Percentiles rank a stretch among this genome's conserved stretches.
phyloP scores from a whole-genome alignment of 2,329 filamentous ascomycete genomes.

The Coniella lustricola region DNA sequence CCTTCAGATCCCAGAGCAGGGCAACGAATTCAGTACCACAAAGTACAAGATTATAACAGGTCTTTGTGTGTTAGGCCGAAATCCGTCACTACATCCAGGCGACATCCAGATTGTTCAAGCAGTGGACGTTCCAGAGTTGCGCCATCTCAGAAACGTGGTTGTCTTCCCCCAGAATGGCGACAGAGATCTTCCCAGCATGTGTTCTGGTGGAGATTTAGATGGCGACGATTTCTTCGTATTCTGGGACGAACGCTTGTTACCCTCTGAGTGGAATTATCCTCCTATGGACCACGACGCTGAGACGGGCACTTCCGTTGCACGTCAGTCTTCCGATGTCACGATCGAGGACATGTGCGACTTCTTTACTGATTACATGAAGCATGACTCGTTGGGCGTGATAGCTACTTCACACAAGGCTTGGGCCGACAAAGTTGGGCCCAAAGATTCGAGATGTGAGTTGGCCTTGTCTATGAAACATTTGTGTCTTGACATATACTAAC shows the following conservation, averaged over 20 bases:
- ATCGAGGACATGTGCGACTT: conserved; percentile 72
- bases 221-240: conserved; percentile 94
- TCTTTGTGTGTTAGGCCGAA: conserved; percentile 77
- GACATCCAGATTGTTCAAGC: conserved; percentile 85
- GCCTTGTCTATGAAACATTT: not conserved
- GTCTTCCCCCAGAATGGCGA: conserved; percentile 82
- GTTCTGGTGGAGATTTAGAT: conserved; percentile 90
- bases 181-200: conserved; percentile 83
- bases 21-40: conserved; percentile 39
- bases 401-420: conserved; percentile 74
- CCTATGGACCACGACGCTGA: conserved; percentile 66
- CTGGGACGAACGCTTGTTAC: conserved; percentile 75
- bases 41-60: conserved; percentile 64
- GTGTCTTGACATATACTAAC: not conserved
- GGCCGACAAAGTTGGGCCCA: conserved; percentile 65
- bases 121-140: conserved; percentile 65
- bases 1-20: conserved; percentile 58
- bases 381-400: conserved; percentile 73
- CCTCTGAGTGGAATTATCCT: conserved; percentile 58
- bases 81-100: conserved; percentile 88
- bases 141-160: conserved; percentile 75
- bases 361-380: conserved; percentile 90
- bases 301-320: not conserved
- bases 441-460: conserved; percentile 56
- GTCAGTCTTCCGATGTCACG: conserved; percentile 48